A percentile compares a stretch with the other conserved stretches of the same genome.
Conservation (phyloP, 2,329 filamentous ascomycete genomes). For the Ilyonectria mors-panacis region DNA sequence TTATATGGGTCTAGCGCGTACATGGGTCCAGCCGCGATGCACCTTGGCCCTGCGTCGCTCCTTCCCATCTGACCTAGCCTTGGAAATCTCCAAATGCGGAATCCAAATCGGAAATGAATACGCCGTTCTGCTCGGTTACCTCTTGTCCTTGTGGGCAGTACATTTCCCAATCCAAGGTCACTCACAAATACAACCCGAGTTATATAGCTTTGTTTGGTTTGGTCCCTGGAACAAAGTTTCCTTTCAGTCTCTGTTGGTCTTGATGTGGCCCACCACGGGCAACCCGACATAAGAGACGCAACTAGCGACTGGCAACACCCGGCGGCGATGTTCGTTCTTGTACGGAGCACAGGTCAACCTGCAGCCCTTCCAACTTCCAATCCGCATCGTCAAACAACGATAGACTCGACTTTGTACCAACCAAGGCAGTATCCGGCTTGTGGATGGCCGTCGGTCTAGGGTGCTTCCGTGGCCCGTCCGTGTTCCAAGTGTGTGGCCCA, state of each 20-base stretch:
- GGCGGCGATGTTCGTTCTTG: background rate
- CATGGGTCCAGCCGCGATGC: constrained; percentile 15
- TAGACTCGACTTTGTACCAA: constrained; percentile 8
- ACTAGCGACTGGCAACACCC: background rate
- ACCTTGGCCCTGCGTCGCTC: constrained; percentile 18
- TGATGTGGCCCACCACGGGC: background rate
- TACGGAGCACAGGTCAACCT: background rate
- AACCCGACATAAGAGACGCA: background rate
- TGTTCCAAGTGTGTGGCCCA: constrained; percentile 28
- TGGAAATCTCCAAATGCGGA: constrained; percentile 9
- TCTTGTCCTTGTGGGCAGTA: constrained; percentile 20
- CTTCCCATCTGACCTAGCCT: constrained; percentile 28
- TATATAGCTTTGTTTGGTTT: constrained; percentile 22
- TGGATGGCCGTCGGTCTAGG: constrained; percentile 27
- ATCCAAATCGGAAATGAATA: constrained; percentile 38
- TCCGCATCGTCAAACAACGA: constrained; percentile 24
- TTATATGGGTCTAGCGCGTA: constrained; percentile 26
- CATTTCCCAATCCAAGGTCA: constrained; percentile 9
- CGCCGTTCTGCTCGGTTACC: constrained; percentile 22
- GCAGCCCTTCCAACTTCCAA: constrained; percentile 1
- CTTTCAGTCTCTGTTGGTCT: background rate
- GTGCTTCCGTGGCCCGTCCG: constrained; percentile 28
- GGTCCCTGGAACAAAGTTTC: background rate
- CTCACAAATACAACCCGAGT: constrained; percentile 6
- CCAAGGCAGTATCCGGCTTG: constrained; percentile 28